Evolutionary conservation across 768 basidiomycete genomes (phyloP).

Genomic region (Tulasnella calospora): DNA sequence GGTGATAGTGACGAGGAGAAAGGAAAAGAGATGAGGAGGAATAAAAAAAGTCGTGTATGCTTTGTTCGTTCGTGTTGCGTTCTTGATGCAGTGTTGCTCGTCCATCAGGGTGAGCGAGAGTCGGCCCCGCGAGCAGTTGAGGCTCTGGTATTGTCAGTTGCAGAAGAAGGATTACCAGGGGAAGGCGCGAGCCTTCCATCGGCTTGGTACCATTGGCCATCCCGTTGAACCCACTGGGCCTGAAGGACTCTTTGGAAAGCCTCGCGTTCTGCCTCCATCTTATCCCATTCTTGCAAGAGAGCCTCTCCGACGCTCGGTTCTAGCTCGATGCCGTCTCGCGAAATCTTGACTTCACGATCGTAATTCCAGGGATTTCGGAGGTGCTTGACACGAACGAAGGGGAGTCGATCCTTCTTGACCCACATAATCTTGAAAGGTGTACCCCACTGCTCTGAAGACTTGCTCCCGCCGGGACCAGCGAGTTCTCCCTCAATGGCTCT

Average conservation of each 20-base stretch:
- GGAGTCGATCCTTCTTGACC: slow-evolving; percentile 63
- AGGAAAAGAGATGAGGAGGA: background rate
- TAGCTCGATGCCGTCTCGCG: slow-evolving; percentile 86
- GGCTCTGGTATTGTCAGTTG: background rate
- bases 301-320: slow-evolving; percentile 70
- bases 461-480: background rate
- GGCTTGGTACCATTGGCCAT: background rate
- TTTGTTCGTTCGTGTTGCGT: background rate
- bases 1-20: background rate
- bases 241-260: background rate
- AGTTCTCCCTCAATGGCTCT: background rate
- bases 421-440: slow-evolving; percentile 79
- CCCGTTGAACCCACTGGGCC: background rate
- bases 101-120: background rate
- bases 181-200: background rate
- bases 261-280: slow-evolving; percentile 16
- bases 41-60: background rate
- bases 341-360: slow-evolving; percentile 73
- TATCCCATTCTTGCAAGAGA: slow-evolving; percentile 65
- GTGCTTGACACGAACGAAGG: slow-evolving; percentile 72
- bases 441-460: slow-evolving; percentile 49
- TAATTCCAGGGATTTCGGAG: slow-evolving; percentile 92
- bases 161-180: background rate
- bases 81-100: background rate
- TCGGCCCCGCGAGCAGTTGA: background rate